Base-by-base conservation (phyloP, 495 filamentous ascomycete species). In the Parathielavia hyrcaniae region DNA sequence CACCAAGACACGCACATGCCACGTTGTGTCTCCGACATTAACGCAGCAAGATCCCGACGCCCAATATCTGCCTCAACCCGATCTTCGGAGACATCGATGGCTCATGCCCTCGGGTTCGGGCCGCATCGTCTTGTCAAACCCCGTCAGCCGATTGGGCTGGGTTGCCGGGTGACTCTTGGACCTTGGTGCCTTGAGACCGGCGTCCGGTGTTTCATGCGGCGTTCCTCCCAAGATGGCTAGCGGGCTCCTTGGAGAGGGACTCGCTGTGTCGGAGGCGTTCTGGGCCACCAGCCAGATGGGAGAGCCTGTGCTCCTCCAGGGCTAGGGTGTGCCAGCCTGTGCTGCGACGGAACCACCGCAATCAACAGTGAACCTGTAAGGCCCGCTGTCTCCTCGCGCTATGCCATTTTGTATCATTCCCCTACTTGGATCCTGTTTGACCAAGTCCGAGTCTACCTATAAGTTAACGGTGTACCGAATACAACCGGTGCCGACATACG, bases 21-120 rank as follows among this genome's bases (percentile, higher is more conserved):
- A 57, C 36, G 47, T 38, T 44, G 55, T 57, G 39, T 35, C n/a
- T 50, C 55, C 0, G 17, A 35, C n/a, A n/a, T n/a, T n/a, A 26
- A 22, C 35, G 30, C n/a, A 35, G 34, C 44, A 16, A 34, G 22
- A 49, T 32, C 20, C 54, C 54, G 54, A 43, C 32, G 23, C 45
- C 20, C 45, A 34, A 19, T 43, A 47, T 40, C 22, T 30, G 19
- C 19, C n/a, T 47, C 53, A 47, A 23, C 44, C 19, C 17, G 10
- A 22, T 23, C 16, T 8, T 19, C 20, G 3, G n/a, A 22, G 23
- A 32, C 12, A 34, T 20, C 20, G 14, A 16, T 11, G 13, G 12
- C 22, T 41, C 40, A 32, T 40, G 44, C 16, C 10, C 44, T 40
- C 54, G 19, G 43, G 34, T 41, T 48, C 54, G 45, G 45, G 44